Evolutionary conservation across 192 early-diverging fungal genomes (phyloP), one percentile per base, ranked within the genome.

Genomic region (Nowakowskiella sp.): DNA sequence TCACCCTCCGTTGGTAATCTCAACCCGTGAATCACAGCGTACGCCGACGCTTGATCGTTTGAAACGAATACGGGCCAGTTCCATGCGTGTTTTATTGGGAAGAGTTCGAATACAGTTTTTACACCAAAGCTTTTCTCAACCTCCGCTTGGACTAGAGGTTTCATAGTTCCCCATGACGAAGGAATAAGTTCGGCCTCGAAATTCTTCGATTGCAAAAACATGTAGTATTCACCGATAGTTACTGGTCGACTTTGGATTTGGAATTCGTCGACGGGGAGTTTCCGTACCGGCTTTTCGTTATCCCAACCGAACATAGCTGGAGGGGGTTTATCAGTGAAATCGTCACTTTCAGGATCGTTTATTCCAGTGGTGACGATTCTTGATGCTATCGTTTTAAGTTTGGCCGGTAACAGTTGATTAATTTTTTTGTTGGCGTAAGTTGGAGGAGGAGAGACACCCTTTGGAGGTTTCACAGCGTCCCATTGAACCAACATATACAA

Each of bases 401-500:
- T 16, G 27, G 22, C 31, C 2, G 2, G 8, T 3, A 58, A 3
- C 58, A 55, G 13, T 69, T 56, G 59, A 70, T 57, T 21, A 39
- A 27, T 24, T 30, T 31, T 13, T 26, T 24, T 2, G 39, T 19
- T 0, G 72, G 71, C 31, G 67, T 23, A 31, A 42, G 65, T 55
- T 10, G 46, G 42, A 42, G 68, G 60, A 3, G 57, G 44, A n/a
- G 61, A 33, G 7, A 86, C 45, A 6, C 68, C 66, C 5, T 46
- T 26, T 9, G 85, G 83, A 0, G 78, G 75, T 1, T 44, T 31
- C 1, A 63, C 62, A 36, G 73, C 71, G 21, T 72, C 66, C 5
- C 62, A 70, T 57, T 88, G 92, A 3, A 90, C 70, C 1, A 91
- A 62, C 90, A 96, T 96, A 55, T 92, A 91, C 1, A 95, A 64